Conservation (phyloP, 495 filamentous ascomycete species). For the Amphirosellinia nigrospora region DNA sequence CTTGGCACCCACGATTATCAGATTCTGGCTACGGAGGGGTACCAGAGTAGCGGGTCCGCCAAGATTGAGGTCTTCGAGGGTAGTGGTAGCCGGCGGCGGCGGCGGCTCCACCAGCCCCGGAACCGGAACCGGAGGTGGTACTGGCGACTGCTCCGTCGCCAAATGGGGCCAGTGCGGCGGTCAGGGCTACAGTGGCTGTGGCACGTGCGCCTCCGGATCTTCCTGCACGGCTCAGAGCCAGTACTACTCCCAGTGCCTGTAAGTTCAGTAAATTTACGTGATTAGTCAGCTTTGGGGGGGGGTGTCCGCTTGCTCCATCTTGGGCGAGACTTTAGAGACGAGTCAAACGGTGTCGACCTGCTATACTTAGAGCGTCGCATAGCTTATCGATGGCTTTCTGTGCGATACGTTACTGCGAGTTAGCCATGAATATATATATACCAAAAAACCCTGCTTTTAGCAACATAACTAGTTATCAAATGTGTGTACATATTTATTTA, state of each 20-base stretch:
- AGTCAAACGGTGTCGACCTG: background rate
- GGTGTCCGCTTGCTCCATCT: background rate
- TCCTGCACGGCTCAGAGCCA: slow-evolving; percentile 50
- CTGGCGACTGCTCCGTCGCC: slow-evolving; percentile 23
- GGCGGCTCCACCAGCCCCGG: background rate
- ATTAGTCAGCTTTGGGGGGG: background rate
- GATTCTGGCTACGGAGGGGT: slow-evolving; percentile 64
- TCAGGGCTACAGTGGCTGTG: slow-evolving; percentile 49
- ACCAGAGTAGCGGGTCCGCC: slow-evolving; percentile 52
- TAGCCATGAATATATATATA: background rate
- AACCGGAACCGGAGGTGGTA: background rate
- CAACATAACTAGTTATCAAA: background rate
- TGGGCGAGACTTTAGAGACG: background rate
- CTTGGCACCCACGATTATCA: slow-evolving; percentile 64
- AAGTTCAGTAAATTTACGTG: slow-evolving; percentile 31
- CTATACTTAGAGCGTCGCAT: background rate
- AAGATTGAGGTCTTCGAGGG: slow-evolving; percentile 43
- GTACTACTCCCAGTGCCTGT: slow-evolving; percentile 55
- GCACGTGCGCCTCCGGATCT: slow-evolving; percentile 48
- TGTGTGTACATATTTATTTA: background rate
- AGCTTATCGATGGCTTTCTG: background rate
- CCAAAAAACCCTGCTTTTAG: background rate
- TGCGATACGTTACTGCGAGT: background rate
- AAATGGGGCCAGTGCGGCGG: slow-evolving; percentile 57
- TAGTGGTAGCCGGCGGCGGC: background rate